Base-by-base conservation (phyloP, 345 rosid genomes). In the Physaria fendleri region DNA sequence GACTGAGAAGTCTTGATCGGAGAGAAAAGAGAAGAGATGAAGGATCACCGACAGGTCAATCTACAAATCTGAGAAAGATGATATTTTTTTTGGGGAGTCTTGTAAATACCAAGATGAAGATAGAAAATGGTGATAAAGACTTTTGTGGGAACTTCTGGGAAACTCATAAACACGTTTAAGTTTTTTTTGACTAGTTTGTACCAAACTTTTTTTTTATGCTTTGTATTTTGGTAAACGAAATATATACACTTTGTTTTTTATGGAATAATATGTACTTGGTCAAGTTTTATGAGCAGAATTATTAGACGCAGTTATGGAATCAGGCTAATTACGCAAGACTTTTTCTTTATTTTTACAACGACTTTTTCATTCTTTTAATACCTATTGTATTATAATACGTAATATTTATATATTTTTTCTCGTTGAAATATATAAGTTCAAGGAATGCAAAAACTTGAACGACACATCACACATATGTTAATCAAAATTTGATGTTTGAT, bases 81-180 rank as follows among this genome's bases (percentile, higher is more conserved):
- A 58, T 8, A 23, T 13, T 34, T 43, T 22, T 20, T 0, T 34
- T 1, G 27, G 8, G 28, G 57, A 12, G 17, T 52, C 12, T 42
- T 42, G 48, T 21, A 20, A 1, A 32, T 8, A 8, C 5, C 42
- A 34, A 24, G 40, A 59, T n/a, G 52, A 50, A 38, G 4, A 13
- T 1, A 5, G 25, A 59, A 14, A 34, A 25, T 55, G 60, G 43
- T 13, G 56, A 21, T 3, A 15, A 16, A 5, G 52, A 58, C 65
- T 58, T 67, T 67, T n/a, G 41, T 58, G 72, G 71, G 58, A 49
- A 49, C 65, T 67, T 66, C 45, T n/a, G 6, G 17, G 44, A 17
- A 58, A 39, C 33, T 65, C 18, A 24, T 3, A 2, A 55, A 37
- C 63, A 56, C 56, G 71, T 65, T 55, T 34, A 5, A 24, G 54